A percentile compares a stretch with the other conserved stretches of the same genome.
Evolutionary conservation across 1,284 basidiomycete genomes (phyloP).

Genomic region (Ganoderma multipileum): DNA sequence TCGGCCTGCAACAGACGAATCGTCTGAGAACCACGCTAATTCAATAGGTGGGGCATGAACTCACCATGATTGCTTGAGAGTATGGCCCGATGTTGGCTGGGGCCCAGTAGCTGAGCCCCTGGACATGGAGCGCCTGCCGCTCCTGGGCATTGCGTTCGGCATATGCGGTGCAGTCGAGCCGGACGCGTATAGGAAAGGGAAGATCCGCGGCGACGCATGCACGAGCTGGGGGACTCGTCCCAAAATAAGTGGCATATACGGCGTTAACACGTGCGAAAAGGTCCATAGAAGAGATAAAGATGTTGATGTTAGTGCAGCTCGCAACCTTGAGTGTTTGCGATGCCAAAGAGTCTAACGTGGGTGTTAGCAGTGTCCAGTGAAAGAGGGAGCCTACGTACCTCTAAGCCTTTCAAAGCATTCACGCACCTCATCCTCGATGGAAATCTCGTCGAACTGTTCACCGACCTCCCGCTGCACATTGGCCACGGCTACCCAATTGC

Average conservation of each 20-base stretch:
- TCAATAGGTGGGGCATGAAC: constrained; percentile 35
- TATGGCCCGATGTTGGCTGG: constrained; percentile 99
- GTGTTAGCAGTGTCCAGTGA: neutral
- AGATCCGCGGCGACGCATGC: constrained; percentile 89
- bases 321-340: constrained; percentile 57
- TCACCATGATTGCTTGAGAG: constrained; percentile 88
- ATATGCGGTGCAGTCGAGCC: constrained; percentile 82
- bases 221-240: constrained; percentile 90
- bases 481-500: constrained; percentile 63
- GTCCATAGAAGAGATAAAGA: constrained; percentile 86
- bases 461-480: constrained; percentile 52
- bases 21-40: constrained; percentile 9
- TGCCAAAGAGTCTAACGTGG: constrained; percentile 54
- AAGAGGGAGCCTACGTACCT: constrained; percentile 48
- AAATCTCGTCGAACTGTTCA: constrained; percentile 30
- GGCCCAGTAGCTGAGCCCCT: constrained; percentile 97
- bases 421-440: constrained; percentile 68
- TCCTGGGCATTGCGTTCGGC: constrained; percentile 46
- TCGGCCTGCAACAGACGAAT: constrained; percentile 58
- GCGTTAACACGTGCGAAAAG: constrained; percentile 79
- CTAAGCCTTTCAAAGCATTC: constrained; percentile 64
- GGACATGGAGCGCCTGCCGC: constrained; percentile 89
- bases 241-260: constrained; percentile 85
- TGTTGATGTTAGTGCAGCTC: constrained; percentile 80
- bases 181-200: constrained; percentile 60